Evolutionary conservation across 768 basidiomycete genomes (phyloP), one percentile per base, ranked within the genome.

Genomic region (Leccinum fibrillosum): DNA sequence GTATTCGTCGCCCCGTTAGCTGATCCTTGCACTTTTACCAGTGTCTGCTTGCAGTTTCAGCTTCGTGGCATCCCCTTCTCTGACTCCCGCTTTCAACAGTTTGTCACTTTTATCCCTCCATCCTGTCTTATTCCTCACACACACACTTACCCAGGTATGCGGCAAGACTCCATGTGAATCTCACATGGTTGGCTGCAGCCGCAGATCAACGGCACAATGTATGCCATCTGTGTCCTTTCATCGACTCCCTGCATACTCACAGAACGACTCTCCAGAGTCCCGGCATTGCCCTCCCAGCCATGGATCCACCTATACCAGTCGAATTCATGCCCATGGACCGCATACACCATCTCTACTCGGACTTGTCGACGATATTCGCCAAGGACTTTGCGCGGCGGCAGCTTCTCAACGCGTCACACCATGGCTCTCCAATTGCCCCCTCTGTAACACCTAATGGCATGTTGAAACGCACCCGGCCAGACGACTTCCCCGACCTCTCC

Each of bases 181-280:
- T 92, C 13, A 75, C 80, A 2, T 90, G 85, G 85, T 71, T 90
- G 62, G 86, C 87, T 49, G 80, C 83, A 19, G 82, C 81, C n/a
- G 85, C 83, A 44, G 88, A 90, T 62, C 78, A 78, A 70, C 78
- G 77, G 51, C 77, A 75, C 65, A 75, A 73, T 39, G 84, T 85
- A 74, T 52, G 80, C 72, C 17, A 39, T n/a, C 17, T 8, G 55
- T 56, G 47, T 59, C 44, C 25, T 50, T 53, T 51, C 26, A 30
- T 34, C 39, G 50, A 11, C 47, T 54, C 57, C n/a, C 49, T 51
- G 5, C 52, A 37, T 55, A 34, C 60, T 62, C 25, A 64, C 21
- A 39, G 15, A 23, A n/a, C 15, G 44, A 10, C 35, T 9, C 34
- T 48, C 37, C 39, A 66, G 77, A 72, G 68, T 57, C 70, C 71